Evolutionary conservation across 148 eudicot genomes (phyloP).

Genomic region (Vaccinium darrowii): DNA sequence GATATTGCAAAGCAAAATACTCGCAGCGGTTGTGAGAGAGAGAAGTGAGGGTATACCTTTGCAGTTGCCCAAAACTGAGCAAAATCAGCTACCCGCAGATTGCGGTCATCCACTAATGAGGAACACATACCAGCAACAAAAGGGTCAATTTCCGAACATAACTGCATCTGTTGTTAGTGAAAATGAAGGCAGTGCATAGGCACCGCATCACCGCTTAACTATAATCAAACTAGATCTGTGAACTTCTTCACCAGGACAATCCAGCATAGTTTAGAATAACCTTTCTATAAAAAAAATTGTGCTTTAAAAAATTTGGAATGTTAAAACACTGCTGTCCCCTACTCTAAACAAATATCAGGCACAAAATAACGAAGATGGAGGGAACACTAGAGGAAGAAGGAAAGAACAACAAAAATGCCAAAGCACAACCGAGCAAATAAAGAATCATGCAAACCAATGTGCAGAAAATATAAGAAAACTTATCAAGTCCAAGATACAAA

Average conservation of each 20-base stretch:
- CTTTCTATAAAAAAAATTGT: constrained; percentile 4
- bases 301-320: not conserved
- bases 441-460: not conserved
- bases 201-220: constrained; percentile 75
- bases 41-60: constrained; percentile 86
- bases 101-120: constrained; percentile 99
- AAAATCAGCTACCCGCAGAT: constrained; percentile 99
- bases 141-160: constrained; percentile 92
- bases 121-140: constrained; percentile 98
- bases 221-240: constrained; percentile 46
- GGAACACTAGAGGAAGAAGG: not conserved
- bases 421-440: constrained; percentile 17
- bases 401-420: constrained; percentile 4
- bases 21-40: constrained; percentile 44
- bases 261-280: constrained; percentile 13
- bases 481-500: constrained; percentile 10
- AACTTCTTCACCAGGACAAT: constrained; percentile 24
- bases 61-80: constrained; percentile 99
- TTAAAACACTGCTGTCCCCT: constrained; percentile 5
- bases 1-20: constrained; percentile 34
- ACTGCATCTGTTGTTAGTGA: constrained; percentile 94
- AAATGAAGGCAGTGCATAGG: constrained; percentile 78
- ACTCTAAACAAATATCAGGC: constrained; percentile 15
- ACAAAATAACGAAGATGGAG: not conserved
- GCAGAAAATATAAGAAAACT: not conserved